phyloP scores from a whole-genome alignment of 257 asterid species.

The Ophiorrhiza pumila region DNA sequence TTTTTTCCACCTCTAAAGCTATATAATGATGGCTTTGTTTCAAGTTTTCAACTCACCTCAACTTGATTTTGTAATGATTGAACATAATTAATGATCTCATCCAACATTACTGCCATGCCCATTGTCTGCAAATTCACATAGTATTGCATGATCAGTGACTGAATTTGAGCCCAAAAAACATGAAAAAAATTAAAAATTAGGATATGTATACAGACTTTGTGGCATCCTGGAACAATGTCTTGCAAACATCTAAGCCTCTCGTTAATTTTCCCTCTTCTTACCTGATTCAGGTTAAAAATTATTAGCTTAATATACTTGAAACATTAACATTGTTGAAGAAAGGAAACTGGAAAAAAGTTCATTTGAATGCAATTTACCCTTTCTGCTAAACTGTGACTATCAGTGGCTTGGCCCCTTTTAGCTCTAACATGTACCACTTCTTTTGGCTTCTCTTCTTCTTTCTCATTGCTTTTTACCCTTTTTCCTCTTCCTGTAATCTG shows the following conservation, averaged over 20 bases:
- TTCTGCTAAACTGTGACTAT: slow-evolving; percentile 95
- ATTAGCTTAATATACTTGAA: not conserved
- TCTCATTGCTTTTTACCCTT: slow-evolving; percentile 31
- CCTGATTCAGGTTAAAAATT: slow-evolving; percentile 36
- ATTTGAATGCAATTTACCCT: slow-evolving; percentile 42
- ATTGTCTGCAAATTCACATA: slow-evolving; percentile 55
- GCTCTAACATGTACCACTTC: slow-evolving; percentile 93
- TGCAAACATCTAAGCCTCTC: slow-evolving; percentile 78
- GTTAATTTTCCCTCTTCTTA: slow-evolving; percentile 83
- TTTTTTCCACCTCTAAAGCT: not conserved
- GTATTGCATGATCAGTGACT: not conserved
- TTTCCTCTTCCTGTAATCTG: slow-evolving; percentile 52
- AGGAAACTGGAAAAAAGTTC: not conserved
- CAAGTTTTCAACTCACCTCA: slow-evolving; percentile 49
- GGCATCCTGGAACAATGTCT: slow-evolving; percentile 94
- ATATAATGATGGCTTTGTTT: not conserved
- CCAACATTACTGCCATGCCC: slow-evolving; percentile 98
- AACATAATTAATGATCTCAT: slow-evolving; percentile 82
- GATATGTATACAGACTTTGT: slow-evolving; percentile 53
- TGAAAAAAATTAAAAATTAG: not conserved
- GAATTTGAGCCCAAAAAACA: not conserved
- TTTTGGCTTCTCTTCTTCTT: slow-evolving; percentile 40
- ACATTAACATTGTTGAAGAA: not conserved
- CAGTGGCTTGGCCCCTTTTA: slow-evolving; percentile 91
- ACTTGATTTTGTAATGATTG: slow-evolving; percentile 91